phyloP scores from a whole-genome alignment of 2,329 filamentous ascomycete species.

The Cylindrodendrum hubeiense region DNA sequence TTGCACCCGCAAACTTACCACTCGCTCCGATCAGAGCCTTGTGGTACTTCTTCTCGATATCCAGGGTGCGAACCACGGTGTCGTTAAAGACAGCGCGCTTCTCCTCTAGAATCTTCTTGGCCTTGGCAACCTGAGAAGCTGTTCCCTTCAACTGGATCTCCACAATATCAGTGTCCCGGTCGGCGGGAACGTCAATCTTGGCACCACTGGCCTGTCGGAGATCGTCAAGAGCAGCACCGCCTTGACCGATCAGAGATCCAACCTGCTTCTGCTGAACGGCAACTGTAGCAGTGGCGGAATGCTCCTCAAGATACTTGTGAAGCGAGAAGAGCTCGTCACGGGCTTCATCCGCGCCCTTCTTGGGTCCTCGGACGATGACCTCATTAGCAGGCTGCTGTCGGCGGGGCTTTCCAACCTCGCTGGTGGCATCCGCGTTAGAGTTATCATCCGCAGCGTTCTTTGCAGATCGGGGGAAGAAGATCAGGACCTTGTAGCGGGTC shows the following conservation, averaged over 20 bases:
- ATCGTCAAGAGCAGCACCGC: conserved; percentile 91
- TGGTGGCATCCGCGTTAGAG: conserved; percentile 75
- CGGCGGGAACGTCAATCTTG: conserved; percentile 90
- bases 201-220: conserved; percentile 87
- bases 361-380: conserved; percentile 90
- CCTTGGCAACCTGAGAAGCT: conserved; percentile 89
- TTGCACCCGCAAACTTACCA: conserved; percentile 68
- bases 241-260: conserved; percentile 92
- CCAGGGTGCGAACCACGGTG: conserved; percentile 85
- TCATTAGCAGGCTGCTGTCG: conserved; percentile 86
- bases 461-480: conserved; percentile 85
- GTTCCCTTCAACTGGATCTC: conserved; percentile 95
- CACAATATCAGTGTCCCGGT: conserved; percentile 79
- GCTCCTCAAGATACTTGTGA: conserved; percentile 90
- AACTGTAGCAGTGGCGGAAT: conserved; percentile 83
- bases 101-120: conserved; percentile 90
- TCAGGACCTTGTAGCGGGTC: conserved; percentile 91
- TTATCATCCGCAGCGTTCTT: conserved; percentile 77
- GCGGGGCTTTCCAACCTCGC: conserved; percentile 74
- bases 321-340: conserved; percentile 91
- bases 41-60: conserved; percentile 96
- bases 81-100: conserved; percentile 90
- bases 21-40: conserved; percentile 88
- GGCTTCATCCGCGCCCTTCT: conserved; percentile 91
- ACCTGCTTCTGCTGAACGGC: conserved; percentile 92